Base-by-base conservation (phyloP, 2,329 filamentous ascomycete species). In the Emericellopsis atlantica region DNA sequence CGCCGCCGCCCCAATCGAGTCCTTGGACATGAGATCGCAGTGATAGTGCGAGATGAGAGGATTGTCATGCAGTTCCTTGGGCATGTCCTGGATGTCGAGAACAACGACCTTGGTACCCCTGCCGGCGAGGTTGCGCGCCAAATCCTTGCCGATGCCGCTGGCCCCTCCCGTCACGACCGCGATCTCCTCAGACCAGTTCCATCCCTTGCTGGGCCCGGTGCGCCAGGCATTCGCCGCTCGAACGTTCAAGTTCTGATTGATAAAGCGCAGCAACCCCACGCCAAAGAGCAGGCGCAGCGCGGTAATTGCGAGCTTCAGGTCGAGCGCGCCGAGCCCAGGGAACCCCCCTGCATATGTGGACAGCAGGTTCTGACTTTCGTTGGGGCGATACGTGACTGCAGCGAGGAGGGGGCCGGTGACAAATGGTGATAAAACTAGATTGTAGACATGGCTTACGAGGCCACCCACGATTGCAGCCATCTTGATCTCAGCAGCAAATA, bases 81-180 rank as follows among this genome's bases (percentile, higher is more conserved):
- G 53, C 8, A 49, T n/a, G 2, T 48, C 49, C 40, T 54, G 50
- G 18, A 84, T 69, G 56, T 89, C 84, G 12, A 89, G 52, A 1
- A 87, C 75, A 0, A 76, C 79, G 14, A 87, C 79, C 46, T 72
- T 79, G 45, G 82, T 65, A 0, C 72, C 72, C 40, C 62, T 44
- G 0, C 37, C 41, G 0, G 53, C 45, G 9, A 61, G 56, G 37
- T 43, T 53, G 38, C 54, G 48, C 11, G 54, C 60, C 37, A 66
- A 55, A 41, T 52, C 50, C 22, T 50, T 49, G 1, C 65, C 65
- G 37, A 69, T 66, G 4, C 65, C 66, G 39, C 61, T 58, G 32
- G 58, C 64, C 2, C 62, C 65, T 4, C 65, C 65, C 1, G 65
- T 68, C 2, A 69, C 59, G 5, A 68, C 55, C 1, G 65, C 64